Evolutionary conservation across 768 basidiomycete species (phyloP), one percentile per base, ranked within the genome.

Genomic region (Amanita phalloides): DNA sequence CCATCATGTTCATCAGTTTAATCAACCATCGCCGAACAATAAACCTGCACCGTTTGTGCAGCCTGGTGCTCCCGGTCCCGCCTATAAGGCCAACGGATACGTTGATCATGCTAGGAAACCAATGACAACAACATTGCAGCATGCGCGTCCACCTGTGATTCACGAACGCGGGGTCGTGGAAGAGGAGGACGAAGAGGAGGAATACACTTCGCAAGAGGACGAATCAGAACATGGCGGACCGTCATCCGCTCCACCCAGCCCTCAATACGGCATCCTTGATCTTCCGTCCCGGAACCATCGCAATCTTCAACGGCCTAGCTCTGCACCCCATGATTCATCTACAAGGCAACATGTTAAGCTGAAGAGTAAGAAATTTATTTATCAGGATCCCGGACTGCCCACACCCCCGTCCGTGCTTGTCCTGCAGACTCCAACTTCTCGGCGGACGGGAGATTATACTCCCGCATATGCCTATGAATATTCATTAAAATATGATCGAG

Each of bases 1-100:
- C 43, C 51, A 52, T 33, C 51, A 52, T 44, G 51, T 52, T 52
- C 51, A 45, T 45, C 51, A 52, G 51, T 52, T 52, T 28, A 52
- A 52, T 45, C 51, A 52, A 52, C 51, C 51, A 23, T 44, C 21
- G 21, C 43, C 33, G 44, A 30, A 30, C 13, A 9, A 21, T 28
- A 36, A 42, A 36, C 23, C 21, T 52, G n/a, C 32, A 30, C 13
- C 35, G 1, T 17, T 38, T 17, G 13, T 32, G 23, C 43, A 17
- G n/a, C 25, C 51, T n/a, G 23, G 17, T 9, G 11, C 50, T 36
- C 13, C 23, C 14, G 38, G 26, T 10, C 8, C 7, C 23, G 23
- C 44, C 11, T 28, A 25, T 20, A 37, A 52, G n/a, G 8, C 26
- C 23, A 23, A 9, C 13, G 49, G 26, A 41, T 28, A n/a, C 13